A percentile compares a stretch with the other conserved stretches of the same genome.
Evolutionary conservation across 345 rosid genomes (phyloP).

Genomic region (Capsella bursapastoris): DNA sequence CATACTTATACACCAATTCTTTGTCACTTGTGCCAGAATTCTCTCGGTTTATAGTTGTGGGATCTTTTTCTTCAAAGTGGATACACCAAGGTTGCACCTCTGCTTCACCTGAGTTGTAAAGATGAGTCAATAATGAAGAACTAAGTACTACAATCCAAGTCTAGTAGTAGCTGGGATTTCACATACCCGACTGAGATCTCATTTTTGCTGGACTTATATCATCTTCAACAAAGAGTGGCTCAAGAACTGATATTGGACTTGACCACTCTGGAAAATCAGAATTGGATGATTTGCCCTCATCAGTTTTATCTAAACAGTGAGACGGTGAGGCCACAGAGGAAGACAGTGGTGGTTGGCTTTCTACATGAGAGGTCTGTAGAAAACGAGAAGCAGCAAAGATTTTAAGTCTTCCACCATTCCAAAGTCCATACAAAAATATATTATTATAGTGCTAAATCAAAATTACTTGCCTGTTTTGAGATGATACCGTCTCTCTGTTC

Average conservation of each 20-base stretch:
- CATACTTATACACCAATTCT: slow-evolving; percentile 56
- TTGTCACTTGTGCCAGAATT: slow-evolving; percentile 49
- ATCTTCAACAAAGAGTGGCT: slow-evolving; percentile 66
- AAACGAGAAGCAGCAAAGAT: slow-evolving; percentile 14
- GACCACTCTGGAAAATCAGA: slow-evolving; percentile 62
- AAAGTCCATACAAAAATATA: not conserved
- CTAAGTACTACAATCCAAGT: slow-evolving; percentile 20
- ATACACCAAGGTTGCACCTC: slow-evolving; percentile 63
- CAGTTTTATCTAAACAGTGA: slow-evolving; percentile 50
- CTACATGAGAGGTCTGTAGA: slow-evolving; percentile 39
- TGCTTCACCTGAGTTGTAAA: slow-evolving; percentile 56
- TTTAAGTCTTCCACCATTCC: slow-evolving; percentile 21
- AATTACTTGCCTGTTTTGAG: slow-evolving; percentile 40
- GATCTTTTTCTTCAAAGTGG: slow-evolving; percentile 64
- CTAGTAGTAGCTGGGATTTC: not conserved
- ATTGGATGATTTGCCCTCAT: slow-evolving; percentile 51
- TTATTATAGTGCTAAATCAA: not conserved
- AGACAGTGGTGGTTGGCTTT: slow-evolving; percentile 34
- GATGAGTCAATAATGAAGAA: slow-evolving; percentile 34
- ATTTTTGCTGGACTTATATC: slow-evolving; percentile 69
- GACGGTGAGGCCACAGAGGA: slow-evolving; percentile 53
- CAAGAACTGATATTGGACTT: slow-evolving; percentile 95
- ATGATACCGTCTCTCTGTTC: slow-evolving; percentile 25
- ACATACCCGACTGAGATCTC: slow-evolving; percentile 62
- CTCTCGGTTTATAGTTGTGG: slow-evolving; percentile 31